Evolutionary conservation across 2,329 filamentous ascomycete species (phyloP), one percentile per base, ranked within the genome.

Genomic region (Berkeleyomyces rouxiae): DNA sequence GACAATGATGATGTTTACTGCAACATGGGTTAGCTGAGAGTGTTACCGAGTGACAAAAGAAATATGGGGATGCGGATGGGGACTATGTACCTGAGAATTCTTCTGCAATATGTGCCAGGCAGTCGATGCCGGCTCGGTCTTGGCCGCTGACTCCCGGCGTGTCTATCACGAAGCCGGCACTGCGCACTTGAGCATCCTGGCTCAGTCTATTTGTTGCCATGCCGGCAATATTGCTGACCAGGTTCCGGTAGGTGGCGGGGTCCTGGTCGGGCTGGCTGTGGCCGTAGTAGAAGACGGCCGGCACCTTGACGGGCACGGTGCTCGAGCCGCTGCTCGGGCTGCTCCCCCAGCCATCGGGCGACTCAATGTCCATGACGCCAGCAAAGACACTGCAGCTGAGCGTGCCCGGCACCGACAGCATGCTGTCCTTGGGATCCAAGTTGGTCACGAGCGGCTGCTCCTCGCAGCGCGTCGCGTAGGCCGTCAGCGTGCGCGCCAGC

Each of bases 301-400:
- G 93, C 68, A 96, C 78, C 76, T 96, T 97, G 61, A 96, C 89
- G 0, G 92, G 91, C 16, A 95, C 84, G 0, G 85, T 82, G 68
- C 87, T 93, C 0, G 93, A 91, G 0, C 92, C 93, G 67, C 88
- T 95, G 68, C 91, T 95, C 0, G 92, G 91, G 68, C 89, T 91
- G 67, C 82, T 89, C 7, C 93, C 93, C 85, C 90, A 96, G 23
- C 88, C 89, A 65, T 90, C 86, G 69, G 92, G 88, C 1, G 79
- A 77, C 68, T 82, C 80, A 0, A 95, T 80, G 72, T 97, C 92
- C 75, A 97, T 82, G 68, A 95, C 82, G 0, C 87, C 90, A 7
- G 87, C 87, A 70, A 95, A 90, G 3, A 89, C 88, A n/a, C 87
- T 86, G 0, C 91, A 89, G 60, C 87, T 92, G 67, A 99, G 72